Evolutionary conservation across 2,329 filamentous ascomycete species (phyloP).

Genomic region (Metarhizium robertsii): DNA sequence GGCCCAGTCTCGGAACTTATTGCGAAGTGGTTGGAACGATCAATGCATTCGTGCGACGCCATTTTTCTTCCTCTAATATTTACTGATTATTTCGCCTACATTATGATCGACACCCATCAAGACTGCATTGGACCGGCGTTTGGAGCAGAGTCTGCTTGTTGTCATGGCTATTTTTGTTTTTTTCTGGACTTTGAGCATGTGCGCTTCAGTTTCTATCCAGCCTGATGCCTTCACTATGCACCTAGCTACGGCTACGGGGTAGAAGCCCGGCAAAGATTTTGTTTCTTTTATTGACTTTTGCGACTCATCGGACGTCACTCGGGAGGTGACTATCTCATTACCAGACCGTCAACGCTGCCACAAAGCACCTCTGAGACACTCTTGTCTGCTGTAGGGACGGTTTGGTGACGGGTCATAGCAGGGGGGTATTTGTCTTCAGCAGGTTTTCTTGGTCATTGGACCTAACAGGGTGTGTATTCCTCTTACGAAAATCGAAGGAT

Average conservation of each 20-base stretch:
- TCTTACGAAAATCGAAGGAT: neutral
- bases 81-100: neutral
- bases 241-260: neutral
- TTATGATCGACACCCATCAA: conserved; percentile 1
- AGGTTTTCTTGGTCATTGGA: neutral
- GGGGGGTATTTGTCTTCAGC: neutral
- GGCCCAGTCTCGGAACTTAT: neutral
- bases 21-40: neutral
- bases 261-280: neutral
- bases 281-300: neutral
- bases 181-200: neutral
- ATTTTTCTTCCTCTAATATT: neutral
- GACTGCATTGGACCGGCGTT: conserved; percentile 7
- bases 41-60: neutral
- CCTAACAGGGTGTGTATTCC: neutral
- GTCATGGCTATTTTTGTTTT: neutral
- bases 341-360: neutral
- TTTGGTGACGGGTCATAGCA: neutral
- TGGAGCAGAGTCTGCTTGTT: neutral
- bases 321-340: neutral
- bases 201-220: neutral
- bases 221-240: neutral
- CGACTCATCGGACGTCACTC: neutral
- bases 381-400: neutral
- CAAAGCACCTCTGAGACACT: neutral